Evolutionary conservation across 2,329 filamentous ascomycete genomes (phyloP).

Genomic region (Fusarium graminum): DNA sequence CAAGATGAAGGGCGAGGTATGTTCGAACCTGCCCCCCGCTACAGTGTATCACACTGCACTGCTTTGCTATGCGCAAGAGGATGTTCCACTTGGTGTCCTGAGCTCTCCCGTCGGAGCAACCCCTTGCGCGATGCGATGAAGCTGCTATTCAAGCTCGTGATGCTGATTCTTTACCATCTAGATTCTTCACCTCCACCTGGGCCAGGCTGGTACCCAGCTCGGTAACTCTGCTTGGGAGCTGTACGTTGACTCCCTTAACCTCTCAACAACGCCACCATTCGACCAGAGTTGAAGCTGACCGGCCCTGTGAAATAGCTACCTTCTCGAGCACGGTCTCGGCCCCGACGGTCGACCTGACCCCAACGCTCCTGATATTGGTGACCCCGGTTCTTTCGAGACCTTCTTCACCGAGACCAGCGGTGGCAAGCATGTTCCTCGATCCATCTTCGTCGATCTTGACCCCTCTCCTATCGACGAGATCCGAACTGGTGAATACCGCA

Average conservation of each 20-base stretch:
- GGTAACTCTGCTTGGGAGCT: conserved; percentile 83
- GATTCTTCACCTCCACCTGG: conserved; percentile 74
- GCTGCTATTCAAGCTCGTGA: conserved; percentile 24
- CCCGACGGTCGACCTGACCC: conserved; percentile 74
- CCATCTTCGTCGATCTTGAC: conserved; percentile 79
- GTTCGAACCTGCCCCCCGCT: conserved; percentile 43
- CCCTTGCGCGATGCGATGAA: conserved; percentile 24
- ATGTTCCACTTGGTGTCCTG: conserved; percentile 42
- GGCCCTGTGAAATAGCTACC: conserved; percentile 66
- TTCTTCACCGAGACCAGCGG: conserved; percentile 80
- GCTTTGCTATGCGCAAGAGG: conserved; percentile 14
- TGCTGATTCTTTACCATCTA: conserved; percentile 50
- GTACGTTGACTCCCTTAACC: conserved; percentile 63
- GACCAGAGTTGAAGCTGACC: conserved; percentile 42
- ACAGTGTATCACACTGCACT: conserved; percentile 11
- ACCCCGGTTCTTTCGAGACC: conserved; percentile 76
- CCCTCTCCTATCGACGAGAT: conserved; percentile 81
- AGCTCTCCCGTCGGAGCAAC: conserved; percentile 22
- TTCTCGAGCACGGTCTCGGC: conserved; percentile 78
- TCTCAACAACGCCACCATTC: conserved; percentile 12
- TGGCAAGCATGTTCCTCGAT: conserved; percentile 79
- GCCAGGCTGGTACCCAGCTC: conserved; percentile 79
- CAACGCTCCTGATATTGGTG: conserved; percentile 69
- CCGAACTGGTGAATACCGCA: conserved; percentile 74
- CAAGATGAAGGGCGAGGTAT: conserved; percentile 71